phyloP scores from a whole-genome alignment of 345 rosid species.

The Trapa incisa region DNA sequence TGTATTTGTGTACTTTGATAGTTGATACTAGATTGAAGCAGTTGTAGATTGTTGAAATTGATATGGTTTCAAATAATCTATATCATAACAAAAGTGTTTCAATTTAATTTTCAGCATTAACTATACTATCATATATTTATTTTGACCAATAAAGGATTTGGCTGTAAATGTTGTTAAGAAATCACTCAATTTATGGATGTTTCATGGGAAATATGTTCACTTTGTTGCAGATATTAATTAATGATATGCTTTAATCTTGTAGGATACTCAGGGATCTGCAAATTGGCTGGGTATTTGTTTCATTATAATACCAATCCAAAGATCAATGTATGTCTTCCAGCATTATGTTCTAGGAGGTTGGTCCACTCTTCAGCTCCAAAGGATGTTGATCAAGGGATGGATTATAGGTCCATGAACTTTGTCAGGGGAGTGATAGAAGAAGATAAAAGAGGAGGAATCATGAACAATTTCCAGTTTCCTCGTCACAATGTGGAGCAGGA shows the following conservation, averaged over 20 bases:
- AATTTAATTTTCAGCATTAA: neutral
- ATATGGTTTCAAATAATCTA: neutral
- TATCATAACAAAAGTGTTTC: neutral
- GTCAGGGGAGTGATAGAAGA: constrained; percentile 37
- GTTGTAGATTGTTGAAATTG: neutral
- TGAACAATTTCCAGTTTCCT: constrained; percentile 10
- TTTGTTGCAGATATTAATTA: neutral
- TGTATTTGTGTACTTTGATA: neutral
- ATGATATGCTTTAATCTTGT: neutral
- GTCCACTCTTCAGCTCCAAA: constrained; percentile 19
- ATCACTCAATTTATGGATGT: neutral
- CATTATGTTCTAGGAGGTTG: constrained; percentile 20
- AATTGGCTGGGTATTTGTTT: neutral
- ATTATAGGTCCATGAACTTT: constrained; percentile 25
- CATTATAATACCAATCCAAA: neutral
- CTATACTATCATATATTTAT: neutral
- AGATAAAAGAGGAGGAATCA: constrained; percentile 18
- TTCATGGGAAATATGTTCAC: neutral
- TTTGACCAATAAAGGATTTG: neutral
- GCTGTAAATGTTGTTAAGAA: neutral
- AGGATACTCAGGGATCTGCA: neutral
- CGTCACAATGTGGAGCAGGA: constrained; percentile 29
- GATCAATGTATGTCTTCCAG: constrained; percentile 13
- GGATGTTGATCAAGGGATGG: constrained; percentile 15
- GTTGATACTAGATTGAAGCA: neutral